Conservation (phyloP, 805 yeast species). For the Hermanozyma aechmeae region DNA sequence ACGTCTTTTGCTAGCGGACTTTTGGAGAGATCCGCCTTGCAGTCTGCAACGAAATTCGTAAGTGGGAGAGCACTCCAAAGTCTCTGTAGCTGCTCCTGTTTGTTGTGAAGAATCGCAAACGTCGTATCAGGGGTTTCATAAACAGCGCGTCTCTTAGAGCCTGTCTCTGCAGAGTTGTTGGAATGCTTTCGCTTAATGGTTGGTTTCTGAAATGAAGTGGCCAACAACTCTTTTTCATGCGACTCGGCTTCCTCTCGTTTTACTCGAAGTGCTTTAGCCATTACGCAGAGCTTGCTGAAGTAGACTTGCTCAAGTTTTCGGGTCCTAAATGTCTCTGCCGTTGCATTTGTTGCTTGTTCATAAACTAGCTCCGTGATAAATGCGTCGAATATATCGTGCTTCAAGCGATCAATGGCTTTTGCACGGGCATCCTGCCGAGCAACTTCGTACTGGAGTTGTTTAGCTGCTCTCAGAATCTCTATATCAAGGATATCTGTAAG, state of each 20-base stretch:
- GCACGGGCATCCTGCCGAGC: no score
- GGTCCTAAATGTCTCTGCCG: constrained; percentile 35
- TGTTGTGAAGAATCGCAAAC: no score
- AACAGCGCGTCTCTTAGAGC: no score
- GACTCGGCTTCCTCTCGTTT: constrained; percentile 20
- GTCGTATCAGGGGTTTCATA: no score
- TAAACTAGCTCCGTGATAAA: constrained; percentile 51
- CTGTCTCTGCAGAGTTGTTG: no score
- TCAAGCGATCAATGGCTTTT: constrained; percentile 26
- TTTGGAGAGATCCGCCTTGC: no score
- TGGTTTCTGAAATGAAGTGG: constrained; percentile 14
- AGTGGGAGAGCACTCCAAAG: no score
- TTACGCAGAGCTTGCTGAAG: constrained; percentile 20
- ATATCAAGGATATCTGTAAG: no score
- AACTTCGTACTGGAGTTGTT: no score
- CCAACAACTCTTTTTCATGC: constrained; percentile 22
- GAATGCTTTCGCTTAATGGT: constrained; percentile 10
- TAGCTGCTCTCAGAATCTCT: no score
- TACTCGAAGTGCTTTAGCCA: constrained; percentile 15
- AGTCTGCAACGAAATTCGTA: no score
- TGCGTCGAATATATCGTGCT: constrained; percentile 47
- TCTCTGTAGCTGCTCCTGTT: no score
- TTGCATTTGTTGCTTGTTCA: constrained; percentile 28
- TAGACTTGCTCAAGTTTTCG: constrained; percentile 17
- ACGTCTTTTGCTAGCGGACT: constrained; percentile 7